Base-by-base conservation (phyloP, 306 rosid species). In the Rosa multiflora region DNA sequence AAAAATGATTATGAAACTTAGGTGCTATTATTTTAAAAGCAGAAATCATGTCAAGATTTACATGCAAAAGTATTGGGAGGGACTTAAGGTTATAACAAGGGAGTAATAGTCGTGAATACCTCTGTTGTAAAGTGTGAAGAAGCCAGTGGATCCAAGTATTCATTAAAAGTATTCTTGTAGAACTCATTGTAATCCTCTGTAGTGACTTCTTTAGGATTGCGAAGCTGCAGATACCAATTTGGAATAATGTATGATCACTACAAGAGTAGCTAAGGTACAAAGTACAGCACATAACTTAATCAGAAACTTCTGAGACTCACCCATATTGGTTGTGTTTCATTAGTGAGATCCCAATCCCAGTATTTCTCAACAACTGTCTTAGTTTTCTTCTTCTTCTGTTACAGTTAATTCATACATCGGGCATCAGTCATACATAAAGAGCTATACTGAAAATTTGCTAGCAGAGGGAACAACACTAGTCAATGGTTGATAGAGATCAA, bases 271-370 rank as follows among this genome's bases (percentile, higher is more conserved):
- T 20, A 18, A 53, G 42, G 6, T 29, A 18, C 82, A 29, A 64
- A 46, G 26, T 35, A 74, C 40, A 76, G 51, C 55, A 53, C 29
- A 58, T 6, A 62, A 62, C 82, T 42, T 61, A 70, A 63, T 42
- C 5, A 49, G 39, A 56, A 82, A 76, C 64, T 15, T 68, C 44
- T 64, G 81, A 40, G 74, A 79, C 94, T 82, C 80, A 89, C 99
- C 99, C 99, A 96, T 58, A 96, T 87, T 26, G 99, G 99, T 61
- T 96, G 98, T 26, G 97, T 93, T 84, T 96, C 99, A 77, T 96
- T 96, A 18, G 82, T 79, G 66, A 93, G 98, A 78, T 91, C 99
- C 99, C 99, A 96, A 80, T 96, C 98, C 99, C 99, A 96, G 78
- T 96, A 93, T 63, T 82, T 87, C 86, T 93, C 94, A 74, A 91